Percentiles rank a stretch among this genome's conserved stretches.
Evolutionary conservation across 345 rosid species (phyloP).

Genomic region (Gossypioides kirkii): DNA sequence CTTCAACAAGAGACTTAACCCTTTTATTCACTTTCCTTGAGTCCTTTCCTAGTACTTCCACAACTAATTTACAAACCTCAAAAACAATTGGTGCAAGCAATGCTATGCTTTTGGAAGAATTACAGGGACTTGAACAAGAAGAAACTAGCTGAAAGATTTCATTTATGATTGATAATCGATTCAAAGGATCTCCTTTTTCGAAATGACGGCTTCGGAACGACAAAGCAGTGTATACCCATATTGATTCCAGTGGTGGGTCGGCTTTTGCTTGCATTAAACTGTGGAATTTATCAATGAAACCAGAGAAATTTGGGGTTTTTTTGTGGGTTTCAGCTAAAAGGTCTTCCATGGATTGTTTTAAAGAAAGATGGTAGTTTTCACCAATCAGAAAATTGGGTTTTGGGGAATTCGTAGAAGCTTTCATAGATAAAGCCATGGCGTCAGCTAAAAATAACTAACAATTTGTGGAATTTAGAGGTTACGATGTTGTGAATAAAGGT

Average conservation of each 20-base stretch:
- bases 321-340: slow-evolving; percentile 31
- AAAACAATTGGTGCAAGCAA: slow-evolving; percentile 50
- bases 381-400: slow-evolving; percentile 15
- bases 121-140: slow-evolving; percentile 34
- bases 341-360: slow-evolving; percentile 29
- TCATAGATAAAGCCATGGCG: slow-evolving; percentile 15
- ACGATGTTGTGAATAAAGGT: background rate
- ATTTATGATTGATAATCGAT: slow-evolving; percentile 24
- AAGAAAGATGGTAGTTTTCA: slow-evolving; percentile 24
- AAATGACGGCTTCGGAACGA: slow-evolving; percentile 21
- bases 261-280: slow-evolving; percentile 40
- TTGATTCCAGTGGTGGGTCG: slow-evolving; percentile 52
- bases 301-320: slow-evolving; percentile 28
- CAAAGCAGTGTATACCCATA: slow-evolving; percentile 51
- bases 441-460: background rate
- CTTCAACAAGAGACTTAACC: slow-evolving; percentile 36
- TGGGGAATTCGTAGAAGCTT: background rate
- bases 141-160: slow-evolving; percentile 42
- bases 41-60: slow-evolving; percentile 26
- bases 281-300: slow-evolving; percentile 27
- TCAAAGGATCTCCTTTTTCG: slow-evolving; percentile 22
- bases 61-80: slow-evolving; percentile 27
- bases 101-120: slow-evolving; percentile 35
- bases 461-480: background rate
- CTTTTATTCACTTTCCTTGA: slow-evolving; percentile 31